A percentile compares a stretch with the other conserved stretches of the same genome.
Conservation (phyloP, 1,284 basidiomycete genomes). For the Ustilago bromivora region DNA sequence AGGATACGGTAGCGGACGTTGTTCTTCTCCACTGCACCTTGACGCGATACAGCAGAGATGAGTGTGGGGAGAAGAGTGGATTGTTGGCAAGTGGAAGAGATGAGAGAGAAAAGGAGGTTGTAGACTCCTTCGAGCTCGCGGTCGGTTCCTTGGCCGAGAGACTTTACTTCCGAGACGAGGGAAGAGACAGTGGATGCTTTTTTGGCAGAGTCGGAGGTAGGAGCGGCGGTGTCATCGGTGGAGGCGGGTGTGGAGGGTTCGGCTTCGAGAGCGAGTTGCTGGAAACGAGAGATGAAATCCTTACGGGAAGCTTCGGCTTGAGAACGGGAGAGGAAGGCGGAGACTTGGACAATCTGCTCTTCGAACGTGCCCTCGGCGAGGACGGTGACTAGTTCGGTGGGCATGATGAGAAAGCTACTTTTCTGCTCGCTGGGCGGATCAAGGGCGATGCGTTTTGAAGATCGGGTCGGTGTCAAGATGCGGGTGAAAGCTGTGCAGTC, state of each 20-base stretch:
- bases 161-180: constrained; percentile 52
- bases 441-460: background rate
- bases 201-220: constrained; percentile 29
- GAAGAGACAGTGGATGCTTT: constrained; percentile 46
- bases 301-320: constrained; percentile 58
- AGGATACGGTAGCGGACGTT: constrained; percentile 59
- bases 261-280: constrained; percentile 50
- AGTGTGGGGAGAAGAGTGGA: constrained; percentile 43
- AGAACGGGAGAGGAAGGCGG: constrained; percentile 60
- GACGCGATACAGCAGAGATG: constrained; percentile 28
- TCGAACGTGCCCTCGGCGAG: constrained; percentile 65
- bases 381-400: constrained; percentile 64
- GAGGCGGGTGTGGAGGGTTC: constrained; percentile 32
- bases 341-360: constrained; percentile 63
- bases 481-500: background rate
- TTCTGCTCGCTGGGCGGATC: too few relatives aligned
- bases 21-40: constrained; percentile 44
- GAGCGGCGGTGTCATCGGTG: constrained; percentile 9
- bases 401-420: constrained; percentile 34
- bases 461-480: background rate
- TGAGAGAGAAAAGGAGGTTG: constrained; percentile 62
- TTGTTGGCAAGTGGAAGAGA: constrained; percentile 32
- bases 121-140: constrained; percentile 67
- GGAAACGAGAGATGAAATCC: constrained; percentile 57
- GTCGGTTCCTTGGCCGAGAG: constrained; percentile 61